Evolutionary conservation across 2,329 filamentous ascomycete species (phyloP).

Genomic region (Verticillium klebahnii): DNA sequence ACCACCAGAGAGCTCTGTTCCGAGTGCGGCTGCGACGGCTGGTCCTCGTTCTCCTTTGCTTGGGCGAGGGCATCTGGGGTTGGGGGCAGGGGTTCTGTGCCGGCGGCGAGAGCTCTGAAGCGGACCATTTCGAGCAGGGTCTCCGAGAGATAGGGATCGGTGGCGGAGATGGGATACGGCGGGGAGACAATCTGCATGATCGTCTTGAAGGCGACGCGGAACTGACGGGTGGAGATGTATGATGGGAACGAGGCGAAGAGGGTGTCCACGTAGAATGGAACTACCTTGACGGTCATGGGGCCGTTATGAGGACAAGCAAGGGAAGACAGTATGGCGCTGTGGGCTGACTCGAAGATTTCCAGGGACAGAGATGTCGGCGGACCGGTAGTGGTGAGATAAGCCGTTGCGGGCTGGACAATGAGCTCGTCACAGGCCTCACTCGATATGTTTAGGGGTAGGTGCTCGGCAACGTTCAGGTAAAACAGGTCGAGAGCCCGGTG

Average conservation of each 20-base stretch:
- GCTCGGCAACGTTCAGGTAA: conserved; percentile 82
- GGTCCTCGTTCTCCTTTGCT: conserved; percentile 7
- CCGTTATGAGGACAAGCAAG: conserved; percentile 77
- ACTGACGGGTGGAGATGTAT: conserved; percentile 77
- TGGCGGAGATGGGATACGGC: conserved; percentile 68
- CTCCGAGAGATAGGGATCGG: conserved; percentile 74
- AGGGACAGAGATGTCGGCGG: conserved; percentile 40
- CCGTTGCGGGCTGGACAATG: conserved; percentile 67
- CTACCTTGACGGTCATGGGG: conserved; percentile 62
- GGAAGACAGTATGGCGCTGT: conserved; percentile 75
- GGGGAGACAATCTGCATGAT: conserved; percentile 77
- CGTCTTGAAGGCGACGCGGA: conserved; percentile 82
- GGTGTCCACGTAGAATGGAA: conserved; percentile 80
- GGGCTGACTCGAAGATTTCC: conserved; percentile 79
- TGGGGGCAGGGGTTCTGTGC: conserved; percentile 35
- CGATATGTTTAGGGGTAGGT: conserved; percentile 68
- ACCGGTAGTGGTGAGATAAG: conserved; percentile 58
- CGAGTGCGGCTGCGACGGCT: conserved; percentile 35
- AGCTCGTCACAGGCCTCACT: conserved; percentile 65
- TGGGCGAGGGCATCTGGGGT: conserved; percentile 30
- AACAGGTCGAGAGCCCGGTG: conserved; percentile 77
- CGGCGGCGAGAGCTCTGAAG: conserved; percentile 55
- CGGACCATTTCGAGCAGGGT: conserved; percentile 74
- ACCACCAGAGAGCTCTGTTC: conserved; percentile 75
- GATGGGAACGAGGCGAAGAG: conserved; percentile 75